Evolutionary conservation across 352 stramenopile species (phyloP).

Genomic region (Globisporangium abappressorium): DNA sequence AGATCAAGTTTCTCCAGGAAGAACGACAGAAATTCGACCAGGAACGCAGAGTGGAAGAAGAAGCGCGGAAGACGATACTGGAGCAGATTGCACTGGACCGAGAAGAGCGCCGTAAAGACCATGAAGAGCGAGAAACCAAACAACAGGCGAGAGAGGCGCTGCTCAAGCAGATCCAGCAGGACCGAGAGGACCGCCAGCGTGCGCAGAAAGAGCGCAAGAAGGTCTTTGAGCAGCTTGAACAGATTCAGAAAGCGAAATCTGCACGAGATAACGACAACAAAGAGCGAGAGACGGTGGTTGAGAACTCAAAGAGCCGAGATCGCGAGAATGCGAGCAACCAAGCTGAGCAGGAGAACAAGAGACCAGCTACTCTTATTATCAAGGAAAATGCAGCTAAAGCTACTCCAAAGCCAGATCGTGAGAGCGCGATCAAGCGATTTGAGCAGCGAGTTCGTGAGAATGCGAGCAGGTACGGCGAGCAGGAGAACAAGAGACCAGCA

Average conservation of each 20-base stretch:
- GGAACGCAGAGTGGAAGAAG: not conserved
- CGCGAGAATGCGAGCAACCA: not conserved
- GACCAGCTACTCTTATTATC: not conserved
- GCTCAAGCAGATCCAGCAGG: not conserved
- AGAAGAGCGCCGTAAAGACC: slow-evolving; percentile 3
- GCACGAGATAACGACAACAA: not conserved
- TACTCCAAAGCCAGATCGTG: not conserved
- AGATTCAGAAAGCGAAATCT: not conserved
- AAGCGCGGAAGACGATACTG: not conserved
- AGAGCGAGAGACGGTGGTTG: not conserved
- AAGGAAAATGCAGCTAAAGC: not conserved
- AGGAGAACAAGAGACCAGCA: slow-evolving; percentile 4
- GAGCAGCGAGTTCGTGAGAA: not conserved
- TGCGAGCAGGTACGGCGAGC: not conserved
- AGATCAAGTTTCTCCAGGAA: not conserved
- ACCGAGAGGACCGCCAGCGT: slow-evolving; percentile 1
- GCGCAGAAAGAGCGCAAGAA: not conserved
- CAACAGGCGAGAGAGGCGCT: not conserved
- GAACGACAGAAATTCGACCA: not conserved
- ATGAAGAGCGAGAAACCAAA: not conserved
- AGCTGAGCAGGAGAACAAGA: slow-evolving; percentile 8
- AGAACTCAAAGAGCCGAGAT: not conserved
- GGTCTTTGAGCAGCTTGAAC: not conserved
- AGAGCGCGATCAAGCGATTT: not conserved
- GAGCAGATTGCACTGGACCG: slow-evolving; percentile 10